These are phyloP conservation scores for Leishmania amazonensis DNA, from an alignment of 208 protist genomes.

Conservation along the genomic window DNA sequence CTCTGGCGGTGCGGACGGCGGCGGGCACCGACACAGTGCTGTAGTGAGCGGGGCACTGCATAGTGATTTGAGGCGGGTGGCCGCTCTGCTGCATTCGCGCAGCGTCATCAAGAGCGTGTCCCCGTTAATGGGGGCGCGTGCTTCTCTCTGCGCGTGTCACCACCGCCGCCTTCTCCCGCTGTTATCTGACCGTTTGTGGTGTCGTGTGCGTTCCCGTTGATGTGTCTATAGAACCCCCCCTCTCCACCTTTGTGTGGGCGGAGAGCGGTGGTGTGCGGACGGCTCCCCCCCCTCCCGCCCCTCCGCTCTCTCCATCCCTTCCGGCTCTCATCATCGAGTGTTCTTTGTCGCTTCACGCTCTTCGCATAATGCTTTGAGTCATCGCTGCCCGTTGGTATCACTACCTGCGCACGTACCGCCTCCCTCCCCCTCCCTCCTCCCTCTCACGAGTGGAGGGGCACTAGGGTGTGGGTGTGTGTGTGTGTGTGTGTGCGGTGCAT, in stretches of 20 bases:
- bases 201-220: not conserved
- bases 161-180: not conserved
- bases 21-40: constrained; percentile 10
- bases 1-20: constrained; percentile 62
- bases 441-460: not conserved
- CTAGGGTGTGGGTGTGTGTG: not conserved
- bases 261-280: not conserved
- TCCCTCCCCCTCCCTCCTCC: not conserved
- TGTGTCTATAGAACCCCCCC: constrained; percentile 1
- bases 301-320: not conserved
- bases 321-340: not conserved
- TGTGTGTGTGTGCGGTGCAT: not conserved
- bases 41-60: constrained; percentile 1
- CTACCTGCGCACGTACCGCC: not conserved
- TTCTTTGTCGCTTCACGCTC: not conserved
- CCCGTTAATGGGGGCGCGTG: not conserved
- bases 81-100: not conserved
- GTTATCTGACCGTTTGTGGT: not conserved
- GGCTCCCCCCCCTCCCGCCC: not conserved
- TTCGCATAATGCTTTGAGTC: not conserved
- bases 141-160: not conserved
- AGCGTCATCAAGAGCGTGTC: not conserved
- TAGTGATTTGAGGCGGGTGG: not conserved
- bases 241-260: not conserved
- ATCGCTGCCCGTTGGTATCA: not conserved